Percentiles rank a stretch among this genome's conserved stretches.
phyloP scores from a whole-genome alignment of 371 early-diverging fungal genomes.

The Dichotomocladium elegans region DNA sequence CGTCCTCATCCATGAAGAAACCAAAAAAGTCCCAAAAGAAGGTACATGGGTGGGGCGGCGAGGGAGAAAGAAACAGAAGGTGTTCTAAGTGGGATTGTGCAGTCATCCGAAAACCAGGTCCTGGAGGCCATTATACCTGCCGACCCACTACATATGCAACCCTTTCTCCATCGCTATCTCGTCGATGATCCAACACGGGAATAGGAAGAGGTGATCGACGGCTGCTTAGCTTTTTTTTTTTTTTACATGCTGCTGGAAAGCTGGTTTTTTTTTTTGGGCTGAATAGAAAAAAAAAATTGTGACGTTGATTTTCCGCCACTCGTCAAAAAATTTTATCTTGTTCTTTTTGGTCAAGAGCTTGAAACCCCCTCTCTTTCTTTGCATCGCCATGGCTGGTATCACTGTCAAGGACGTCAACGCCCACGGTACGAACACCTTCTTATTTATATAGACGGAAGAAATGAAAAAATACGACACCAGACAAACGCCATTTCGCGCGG shows the following conservation, averaged over 20 bases:
- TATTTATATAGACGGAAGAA: not conserved
- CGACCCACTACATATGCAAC: no score
- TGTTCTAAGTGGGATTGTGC: not conserved
- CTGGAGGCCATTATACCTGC: conserved; percentile 1
- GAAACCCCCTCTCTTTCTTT: conserved; percentile 4
- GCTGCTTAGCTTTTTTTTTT: no score
- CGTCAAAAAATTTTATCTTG: not conserved
- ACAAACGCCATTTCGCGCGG: no score
- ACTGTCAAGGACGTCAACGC: conserved; percentile 98
- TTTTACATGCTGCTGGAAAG: no score
- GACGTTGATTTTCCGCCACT: not conserved
- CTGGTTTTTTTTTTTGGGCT: no score
- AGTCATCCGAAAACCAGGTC: not conserved
- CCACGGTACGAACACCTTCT: conserved; percentile 50
- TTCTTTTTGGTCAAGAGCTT: not conserved
- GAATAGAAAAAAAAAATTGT: no score
- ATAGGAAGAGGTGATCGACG: no score
- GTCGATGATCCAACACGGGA: no score
- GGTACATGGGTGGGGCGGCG: not conserved
- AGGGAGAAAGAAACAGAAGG: not conserved
- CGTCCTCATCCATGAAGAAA: no score
- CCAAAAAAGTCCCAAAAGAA: not conserved
- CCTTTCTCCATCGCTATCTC: no score
- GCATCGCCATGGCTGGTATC: conserved; percentile 55
- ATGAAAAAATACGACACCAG: no score